phyloP scores from a whole-genome alignment of 768 basidiomycete species.

The Boletus tomentosulus region DNA sequence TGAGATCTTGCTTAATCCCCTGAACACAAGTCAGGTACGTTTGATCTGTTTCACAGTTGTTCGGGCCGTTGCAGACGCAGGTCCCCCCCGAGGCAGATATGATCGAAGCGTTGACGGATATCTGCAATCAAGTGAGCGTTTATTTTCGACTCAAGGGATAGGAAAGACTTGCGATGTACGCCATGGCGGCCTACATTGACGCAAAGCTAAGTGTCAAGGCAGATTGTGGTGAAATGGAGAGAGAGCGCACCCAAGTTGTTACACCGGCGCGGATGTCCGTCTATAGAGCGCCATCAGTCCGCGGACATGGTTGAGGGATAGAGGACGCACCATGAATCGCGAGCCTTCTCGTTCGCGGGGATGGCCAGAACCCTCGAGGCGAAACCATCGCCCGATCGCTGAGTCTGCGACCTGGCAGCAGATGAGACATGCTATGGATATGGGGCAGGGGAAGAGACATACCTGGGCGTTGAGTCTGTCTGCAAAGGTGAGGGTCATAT shows the following conservation, averaged over 20 bases:
- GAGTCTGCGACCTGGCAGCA: constrained; percentile 36
- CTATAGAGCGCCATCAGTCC: constrained; percentile 32
- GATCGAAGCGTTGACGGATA: constrained; percentile 83
- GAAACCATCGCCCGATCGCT: constrained; percentile 60
- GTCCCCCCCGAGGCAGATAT: constrained; percentile 75
- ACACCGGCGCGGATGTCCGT: constrained; percentile 76
- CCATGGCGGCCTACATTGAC: constrained; percentile 63
- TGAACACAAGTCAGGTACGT: constrained; percentile 54
- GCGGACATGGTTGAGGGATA: background rate
- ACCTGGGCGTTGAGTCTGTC: constrained; percentile 43
- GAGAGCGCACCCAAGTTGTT: constrained; percentile 70
- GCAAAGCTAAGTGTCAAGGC: constrained; percentile 1
- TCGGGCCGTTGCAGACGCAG: constrained; percentile 63
- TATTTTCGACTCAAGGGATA: background rate
- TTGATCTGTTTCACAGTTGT: constrained; percentile 51
- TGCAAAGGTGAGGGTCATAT: constrained; percentile 37
- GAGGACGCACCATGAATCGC: constrained; percentile 48
- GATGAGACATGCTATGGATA: background rate
- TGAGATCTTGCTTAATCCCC: constrained; percentile 69
- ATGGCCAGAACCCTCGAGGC: constrained; percentile 67
- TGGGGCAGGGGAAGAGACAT: background rate
- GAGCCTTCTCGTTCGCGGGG: constrained; percentile 59
- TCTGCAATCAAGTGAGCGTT: constrained; percentile 37
- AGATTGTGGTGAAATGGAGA: background rate
- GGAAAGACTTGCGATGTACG: constrained; percentile 61